Conservation (phyloP, 139 green algal species). For the Pycnococcus provasolii region DNA sequence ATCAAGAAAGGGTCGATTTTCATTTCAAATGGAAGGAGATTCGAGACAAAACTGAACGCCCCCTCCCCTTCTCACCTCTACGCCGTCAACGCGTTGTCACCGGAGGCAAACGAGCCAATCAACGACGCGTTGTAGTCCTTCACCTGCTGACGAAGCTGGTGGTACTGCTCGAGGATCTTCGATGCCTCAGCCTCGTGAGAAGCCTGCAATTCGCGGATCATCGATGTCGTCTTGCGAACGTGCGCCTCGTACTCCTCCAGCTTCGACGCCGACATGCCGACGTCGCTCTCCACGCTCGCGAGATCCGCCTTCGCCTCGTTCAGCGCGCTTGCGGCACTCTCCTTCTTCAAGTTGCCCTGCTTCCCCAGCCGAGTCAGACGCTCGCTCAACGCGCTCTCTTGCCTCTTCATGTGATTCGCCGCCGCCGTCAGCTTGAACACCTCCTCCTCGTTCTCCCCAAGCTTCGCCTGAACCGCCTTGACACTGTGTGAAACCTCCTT, state of each 20-base stretch:
- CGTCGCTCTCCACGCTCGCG: not conserved
- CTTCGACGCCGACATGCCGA: not conserved
- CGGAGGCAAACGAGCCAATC: not conserved
- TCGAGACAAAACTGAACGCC: no score
- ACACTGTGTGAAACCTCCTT: not conserved
- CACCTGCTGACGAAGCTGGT: not conserved
- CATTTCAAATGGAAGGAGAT: no score
- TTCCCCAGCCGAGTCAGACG: slow-evolving; percentile 5
- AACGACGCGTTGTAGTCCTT: slow-evolving; percentile 2
- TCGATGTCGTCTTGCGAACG: not conserved
- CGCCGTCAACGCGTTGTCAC: no score
- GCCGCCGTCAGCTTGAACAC: not conserved
- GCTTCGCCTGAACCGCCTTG: not conserved
- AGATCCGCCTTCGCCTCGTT: slow-evolving; percentile 9
- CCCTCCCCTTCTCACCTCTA: no score
- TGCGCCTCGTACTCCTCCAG: not conserved
- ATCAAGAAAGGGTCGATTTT: no score
- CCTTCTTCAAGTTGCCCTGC: slow-evolving; percentile 13
- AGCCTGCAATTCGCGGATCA: not conserved
- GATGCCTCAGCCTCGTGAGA: not conserved
- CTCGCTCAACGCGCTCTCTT: not conserved
- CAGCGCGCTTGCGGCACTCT: slow-evolving; percentile 6
- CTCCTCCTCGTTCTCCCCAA: slow-evolving; percentile 8
- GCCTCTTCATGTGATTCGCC: slow-evolving; percentile 2
- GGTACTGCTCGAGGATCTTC: not conserved